Evolutionary conservation across 306 rosid genomes (phyloP).

Genomic region (Cucumis sativus): Cucumber_9930_V3 NC_026659.2:29145001-29145500

Average conservation of each 20-base stretch:
- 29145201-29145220: neutral
- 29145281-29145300: neutral
- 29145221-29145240: neutral
- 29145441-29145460: too few relatives aligned
- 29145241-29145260: neutral
- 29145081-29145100: constrained; percentile 75
- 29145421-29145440: too few relatives aligned
- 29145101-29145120: constrained; percentile 34
- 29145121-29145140: neutral
- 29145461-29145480: too few relatives aligned
- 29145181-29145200: neutral
- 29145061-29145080: constrained; percentile 61
- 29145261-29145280: neutral
- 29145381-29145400: neutral
- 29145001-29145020: constrained; percentile 88
- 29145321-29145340: neutral
- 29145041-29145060: constrained; percentile 86
- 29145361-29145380: neutral
- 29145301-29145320: neutral
- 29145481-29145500: too few relatives aligned
- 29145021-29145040: constrained; percentile 77
- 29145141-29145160: neutral
- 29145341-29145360: neutral
- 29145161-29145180: neutral
- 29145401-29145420: too few relatives aligned